Base-by-base conservation (phyloP, 2,329 filamentous ascomycete species). In the Pseudomassariella vexata region DNA sequence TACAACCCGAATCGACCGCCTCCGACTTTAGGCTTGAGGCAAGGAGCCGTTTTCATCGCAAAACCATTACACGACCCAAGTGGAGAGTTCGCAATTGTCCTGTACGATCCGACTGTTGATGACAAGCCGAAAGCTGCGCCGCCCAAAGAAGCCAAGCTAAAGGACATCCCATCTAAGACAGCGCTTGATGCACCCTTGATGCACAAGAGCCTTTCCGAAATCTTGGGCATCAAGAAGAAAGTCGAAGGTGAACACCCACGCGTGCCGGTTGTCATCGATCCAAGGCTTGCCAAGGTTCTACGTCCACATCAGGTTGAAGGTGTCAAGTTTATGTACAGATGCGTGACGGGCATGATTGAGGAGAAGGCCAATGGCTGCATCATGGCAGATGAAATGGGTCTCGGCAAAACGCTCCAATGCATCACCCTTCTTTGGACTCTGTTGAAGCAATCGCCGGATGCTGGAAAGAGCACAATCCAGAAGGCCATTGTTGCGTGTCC, bases 301-400 rank as follows among this genome's bases (percentile, higher is more conserved):
- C 82, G 92, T 28, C 92, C 92, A 2, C 92, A 98, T 80, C 92
- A 98, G 60, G 83, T 98, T 22, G 92, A 96, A 56, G 92, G 92
- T 50, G 92, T 98, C 42, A 95, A 92, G 65, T 98, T 98, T 59
- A 79, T 98, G 70, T 98, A 96, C 60, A 76, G 78, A 44, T 94
- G 87, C 51, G 88, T 92, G 5, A 96, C 90, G 2, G 92, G 92
- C n/a, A 73, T 96, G 70, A 85, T 96, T 35, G 92, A 96, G 48
- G 74, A 83, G 22, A 90, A 90, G 48, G 92, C 92, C 29, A 85
- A 95, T 56, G 92, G 92, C 3, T 98, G 92, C 60, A 98, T 98
- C 55, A 98, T 98, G 92, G 92, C 92, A 32, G 92, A 98, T 56
- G 92, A 95, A 56, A 98, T 98, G 92, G 92, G 92, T 47, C 66